phyloP scores from a whole-genome alignment of 257 asterid species.

The Salvia rosmarinus region DNA sequence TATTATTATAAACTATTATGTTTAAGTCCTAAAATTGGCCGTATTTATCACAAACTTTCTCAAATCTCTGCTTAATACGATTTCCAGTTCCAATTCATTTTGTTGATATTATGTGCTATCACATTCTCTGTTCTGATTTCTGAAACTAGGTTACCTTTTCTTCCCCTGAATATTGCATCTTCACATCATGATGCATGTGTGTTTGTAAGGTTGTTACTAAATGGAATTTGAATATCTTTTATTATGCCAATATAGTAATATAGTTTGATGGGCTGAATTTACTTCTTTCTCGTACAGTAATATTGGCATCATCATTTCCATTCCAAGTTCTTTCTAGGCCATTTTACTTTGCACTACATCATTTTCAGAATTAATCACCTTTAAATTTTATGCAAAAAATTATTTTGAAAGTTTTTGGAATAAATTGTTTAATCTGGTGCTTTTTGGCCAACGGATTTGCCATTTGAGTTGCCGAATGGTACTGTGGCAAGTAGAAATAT shows the following conservation, averaged over 20 bases:
- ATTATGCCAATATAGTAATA: neutral
- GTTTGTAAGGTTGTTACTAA: neutral
- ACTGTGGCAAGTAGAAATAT: conserved; percentile 6
- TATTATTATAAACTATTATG: neutral
- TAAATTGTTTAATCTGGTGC: neutral
- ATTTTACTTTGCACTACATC: conserved; percentile 9
- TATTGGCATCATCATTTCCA: neutral
- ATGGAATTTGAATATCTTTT: neutral
- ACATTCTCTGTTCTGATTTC: neutral
- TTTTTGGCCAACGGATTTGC: neutral
- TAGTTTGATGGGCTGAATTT: neutral
- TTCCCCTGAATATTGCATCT: neutral
- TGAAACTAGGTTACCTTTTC: neutral
- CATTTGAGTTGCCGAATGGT: neutral
- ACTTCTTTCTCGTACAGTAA: neutral
- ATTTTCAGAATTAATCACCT: neutral
- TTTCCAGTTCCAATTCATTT: neutral
- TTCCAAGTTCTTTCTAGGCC: neutral
- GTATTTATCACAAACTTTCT: neutral
- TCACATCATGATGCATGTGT: neutral
- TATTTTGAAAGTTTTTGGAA: neutral
- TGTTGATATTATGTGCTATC: conserved; percentile 1
- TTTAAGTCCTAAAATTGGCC: neutral
- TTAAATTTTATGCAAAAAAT: neutral
- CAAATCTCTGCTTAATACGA: neutral